Base-by-base conservation (phyloP, 371 early-diverging fungal species). In the Mucor irregularis region DNA sequence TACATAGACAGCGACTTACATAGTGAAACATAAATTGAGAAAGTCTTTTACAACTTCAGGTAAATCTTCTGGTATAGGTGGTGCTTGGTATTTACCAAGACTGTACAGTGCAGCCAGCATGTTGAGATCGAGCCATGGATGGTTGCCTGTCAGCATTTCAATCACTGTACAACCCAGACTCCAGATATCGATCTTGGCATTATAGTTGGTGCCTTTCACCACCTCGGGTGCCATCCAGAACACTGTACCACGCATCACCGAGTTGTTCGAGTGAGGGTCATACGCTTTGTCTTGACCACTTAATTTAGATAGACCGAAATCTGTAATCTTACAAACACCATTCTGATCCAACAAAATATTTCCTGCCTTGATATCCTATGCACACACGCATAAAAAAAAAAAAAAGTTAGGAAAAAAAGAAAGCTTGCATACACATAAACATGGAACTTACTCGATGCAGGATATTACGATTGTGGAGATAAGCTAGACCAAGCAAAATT, bases 261-360 rank as follows among this genome's bases (percentile, higher is more conserved):
- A 76, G 43, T 74, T 79, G 31, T 69, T 66, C 4, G 74, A 69
- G 49, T 79, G 68, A 21, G 74, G 74, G 37, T 79, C 79, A 33
- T 79, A 79, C 0, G 79, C 76, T 40, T 79, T 69, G 11, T 79
- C 74, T 50, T 73, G 72, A 8, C 73, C 74, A 53, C 70, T 72
- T 56, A 92, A 89, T 73, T 99, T 98, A 4, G 98, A 94, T 24
- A 99, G 85, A 21, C 99, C 99, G 86, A 99, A 99, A 76, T 99
- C 99, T 1, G 97, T 92, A 45, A 99, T 98, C 76, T 98, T 99
- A 51, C 93, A 91, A 16, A 80, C 76, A 22, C 97, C 96, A 48
- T 90, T 81, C 49, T 87, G 85, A 68, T 96, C 96, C 8, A 99
- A 84, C 16, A 93, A 66, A 61, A 97, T 90, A 48, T 97, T 97